phyloP scores from a whole-genome alignment of 23 red algal species.

The Rhodosorus marinus region DNA sequence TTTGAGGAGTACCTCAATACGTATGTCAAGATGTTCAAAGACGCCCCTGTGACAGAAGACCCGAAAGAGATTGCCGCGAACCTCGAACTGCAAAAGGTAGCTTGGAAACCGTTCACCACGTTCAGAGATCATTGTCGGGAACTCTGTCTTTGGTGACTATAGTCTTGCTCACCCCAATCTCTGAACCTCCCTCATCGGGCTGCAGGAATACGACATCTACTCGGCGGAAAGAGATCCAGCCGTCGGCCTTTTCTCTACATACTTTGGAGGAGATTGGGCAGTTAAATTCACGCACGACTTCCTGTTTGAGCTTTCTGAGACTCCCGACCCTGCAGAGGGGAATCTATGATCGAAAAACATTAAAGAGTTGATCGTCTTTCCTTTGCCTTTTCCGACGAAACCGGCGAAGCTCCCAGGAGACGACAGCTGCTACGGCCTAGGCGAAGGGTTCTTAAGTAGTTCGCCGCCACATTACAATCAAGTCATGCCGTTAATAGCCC shows the following conservation, averaged over 20 bases:
- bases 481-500: too few species aligned
- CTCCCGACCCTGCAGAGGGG: background rate
- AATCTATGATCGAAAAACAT: background rate
- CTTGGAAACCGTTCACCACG: too few species aligned
- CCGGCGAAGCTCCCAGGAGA: too few species aligned
- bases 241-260: conserved; percentile 60
- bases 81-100: conserved; percentile 6
- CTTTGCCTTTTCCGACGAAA: too few species aligned
- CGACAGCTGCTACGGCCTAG: too few species aligned
- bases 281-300: conserved; percentile 71
- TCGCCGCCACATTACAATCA: too few species aligned
- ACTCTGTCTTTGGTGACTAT: too few species aligned
- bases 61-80: conserved; percentile 5
- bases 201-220: conserved; percentile 86
- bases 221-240: conserved; percentile 82
- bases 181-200: background rate
- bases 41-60: conserved; percentile 9
- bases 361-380: too few species aligned
- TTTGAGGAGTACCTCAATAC: conserved; percentile 43
- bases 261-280: conserved; percentile 72
- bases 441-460: too few species aligned
- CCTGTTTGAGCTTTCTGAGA: conserved; percentile 62
- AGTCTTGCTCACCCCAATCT: too few species aligned
- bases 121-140: too few species aligned
- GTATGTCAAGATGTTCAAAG: conserved; percentile 28